Evolutionary conservation across 2,329 filamentous ascomycete species (phyloP).

Genomic region (Ceratocystis diversiconidia): DNA sequence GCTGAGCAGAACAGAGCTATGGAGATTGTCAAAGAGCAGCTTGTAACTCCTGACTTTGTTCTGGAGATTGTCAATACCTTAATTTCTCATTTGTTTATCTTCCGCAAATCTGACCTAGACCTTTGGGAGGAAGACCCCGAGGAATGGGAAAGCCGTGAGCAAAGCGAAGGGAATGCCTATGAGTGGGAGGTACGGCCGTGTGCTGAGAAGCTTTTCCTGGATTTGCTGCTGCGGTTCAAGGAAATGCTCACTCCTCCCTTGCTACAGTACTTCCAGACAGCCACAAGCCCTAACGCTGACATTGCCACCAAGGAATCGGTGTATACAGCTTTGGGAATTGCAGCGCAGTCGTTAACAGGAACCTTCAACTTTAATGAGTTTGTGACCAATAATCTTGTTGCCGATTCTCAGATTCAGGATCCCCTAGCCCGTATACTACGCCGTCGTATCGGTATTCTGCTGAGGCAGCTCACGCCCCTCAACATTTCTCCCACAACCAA

Average conservation of each 20-base stretch:
- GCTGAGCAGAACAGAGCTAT: slow-evolving; percentile 60
- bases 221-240: slow-evolving; percentile 82
- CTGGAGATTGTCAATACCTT: slow-evolving; percentile 70
- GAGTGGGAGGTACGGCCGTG: slow-evolving; percentile 88
- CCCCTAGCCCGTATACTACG: slow-evolving; percentile 65
- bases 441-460: slow-evolving; percentile 72
- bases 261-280: slow-evolving; percentile 66
- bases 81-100: slow-evolving; percentile 77
- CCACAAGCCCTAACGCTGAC: slow-evolving; percentile 49
- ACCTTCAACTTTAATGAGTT: slow-evolving; percentile 74
- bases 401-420: slow-evolving; percentile 55
- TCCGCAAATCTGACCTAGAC: slow-evolving; percentile 69
- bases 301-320: slow-evolving; percentile 84
- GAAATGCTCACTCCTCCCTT: slow-evolving; percentile 64
- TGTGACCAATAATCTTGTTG: slow-evolving; percentile 57
- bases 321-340: slow-evolving; percentile 81
- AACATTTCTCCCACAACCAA: slow-evolving; percentile 55
- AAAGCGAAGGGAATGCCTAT: slow-evolving; percentile 70
- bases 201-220: slow-evolving; percentile 84
- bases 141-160: slow-evolving; percentile 86
- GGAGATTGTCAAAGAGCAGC: slow-evolving; percentile 52
- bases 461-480: slow-evolving; percentile 80
- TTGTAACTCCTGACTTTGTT: slow-evolving; percentile 66
- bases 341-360: slow-evolving; percentile 60
- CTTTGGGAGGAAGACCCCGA: slow-evolving; percentile 92